A percentile compares a stretch with the other conserved stretches of the same genome.
Evolutionary conservation across 495 filamentous ascomycete species (phyloP).

Genomic region (Chaetomidium leptoderma): DNA sequence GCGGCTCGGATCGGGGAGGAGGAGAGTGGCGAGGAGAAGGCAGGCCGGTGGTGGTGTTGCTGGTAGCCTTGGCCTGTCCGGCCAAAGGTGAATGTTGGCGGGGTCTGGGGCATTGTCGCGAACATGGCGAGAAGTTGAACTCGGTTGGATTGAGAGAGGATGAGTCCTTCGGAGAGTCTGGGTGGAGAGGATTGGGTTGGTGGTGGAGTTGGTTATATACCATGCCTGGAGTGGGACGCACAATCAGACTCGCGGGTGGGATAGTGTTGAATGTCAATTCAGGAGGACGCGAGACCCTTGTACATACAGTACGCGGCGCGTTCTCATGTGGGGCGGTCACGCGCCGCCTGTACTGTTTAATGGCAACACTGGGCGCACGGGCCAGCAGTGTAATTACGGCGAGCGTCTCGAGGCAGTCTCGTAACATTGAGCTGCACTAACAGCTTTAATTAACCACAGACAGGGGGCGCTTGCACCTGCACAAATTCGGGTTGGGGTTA

Average conservation of each 20-base stretch:
- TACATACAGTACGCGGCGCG: conserved; percentile 16
- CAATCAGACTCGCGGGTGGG: not conserved
- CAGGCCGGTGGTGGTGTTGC: conserved; percentile 4
- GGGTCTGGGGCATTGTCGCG: conserved; percentile 13
- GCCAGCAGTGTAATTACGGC: not conserved
- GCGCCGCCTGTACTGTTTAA: conserved; percentile 4
- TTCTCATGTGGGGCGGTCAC: conserved; percentile 5
- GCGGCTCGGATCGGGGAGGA: conserved; percentile 16
- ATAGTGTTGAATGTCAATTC: not conserved
- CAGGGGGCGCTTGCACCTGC: not conserved
- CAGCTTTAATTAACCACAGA: not conserved
- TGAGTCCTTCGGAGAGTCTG: not conserved
- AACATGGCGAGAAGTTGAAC: not conserved
- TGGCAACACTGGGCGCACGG: conserved; percentile 8
- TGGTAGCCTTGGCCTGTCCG: not conserved
- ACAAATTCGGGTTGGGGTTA: not conserved
- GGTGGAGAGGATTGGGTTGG: not conserved
- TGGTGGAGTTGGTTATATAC: conserved; percentile 5
- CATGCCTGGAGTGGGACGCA: not conserved
- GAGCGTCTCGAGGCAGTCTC: not conserved
- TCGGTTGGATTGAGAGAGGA: not conserved
- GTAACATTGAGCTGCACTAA: conserved; percentile 6
- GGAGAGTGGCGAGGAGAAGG: conserved; percentile 19
- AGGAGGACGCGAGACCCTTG: conserved; percentile 8
- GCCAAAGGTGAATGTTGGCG: conserved; percentile 11